These are phyloP conservation scores for Podosphaera xanthii DNA, from an alignment of 2,329 filamentous ascomycete species.

Conservation along the genomic window DNA sequence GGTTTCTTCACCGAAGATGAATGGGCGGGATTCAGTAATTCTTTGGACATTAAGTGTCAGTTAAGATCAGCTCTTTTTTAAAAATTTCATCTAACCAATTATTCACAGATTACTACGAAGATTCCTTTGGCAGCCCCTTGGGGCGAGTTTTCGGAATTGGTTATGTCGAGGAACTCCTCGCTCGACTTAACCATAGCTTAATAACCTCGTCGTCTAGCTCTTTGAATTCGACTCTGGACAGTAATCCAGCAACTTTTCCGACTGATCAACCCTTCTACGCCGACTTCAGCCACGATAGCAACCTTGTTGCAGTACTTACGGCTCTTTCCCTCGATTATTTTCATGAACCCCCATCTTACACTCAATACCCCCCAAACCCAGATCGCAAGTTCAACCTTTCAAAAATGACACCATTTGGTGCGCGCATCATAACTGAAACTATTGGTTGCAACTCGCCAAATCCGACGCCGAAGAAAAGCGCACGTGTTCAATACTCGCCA, in stretches of 20 bases:
- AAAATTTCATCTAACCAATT: not conserved
- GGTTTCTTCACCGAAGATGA: conserved; percentile 29
- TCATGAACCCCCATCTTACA: conserved; percentile 22
- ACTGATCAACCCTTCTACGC: conserved; percentile 46
- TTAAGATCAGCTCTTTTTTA: not conserved
- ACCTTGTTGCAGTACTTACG: conserved; percentile 43
- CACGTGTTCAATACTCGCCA: conserved; percentile 21
- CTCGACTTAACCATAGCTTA: conserved; percentile 43
- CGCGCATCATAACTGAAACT: conserved; percentile 29
- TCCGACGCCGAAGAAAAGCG: conserved; percentile 19
- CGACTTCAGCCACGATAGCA: conserved; percentile 79
- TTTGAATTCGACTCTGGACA: conserved; percentile 52
- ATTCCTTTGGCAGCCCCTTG: conserved; percentile 54
- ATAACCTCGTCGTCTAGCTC: conserved; percentile 50
- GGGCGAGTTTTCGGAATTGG: conserved; percentile 68
- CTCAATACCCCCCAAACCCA: conserved; percentile 20
- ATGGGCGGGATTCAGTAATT: conserved; percentile 30
- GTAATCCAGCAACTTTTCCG: conserved; percentile 45
- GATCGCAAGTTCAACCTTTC: conserved; percentile 26
- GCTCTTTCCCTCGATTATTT: conserved; percentile 32
- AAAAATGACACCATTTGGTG: conserved; percentile 30
- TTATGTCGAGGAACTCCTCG: conserved; percentile 65
- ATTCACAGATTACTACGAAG: conserved; percentile 33
- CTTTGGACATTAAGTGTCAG: conserved; percentile 28
- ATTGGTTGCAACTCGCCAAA: conserved; percentile 24